Evolutionary conservation across 352 stramenopile genomes (phyloP).

Genomic region (Globisporangium emineosum): DNA sequence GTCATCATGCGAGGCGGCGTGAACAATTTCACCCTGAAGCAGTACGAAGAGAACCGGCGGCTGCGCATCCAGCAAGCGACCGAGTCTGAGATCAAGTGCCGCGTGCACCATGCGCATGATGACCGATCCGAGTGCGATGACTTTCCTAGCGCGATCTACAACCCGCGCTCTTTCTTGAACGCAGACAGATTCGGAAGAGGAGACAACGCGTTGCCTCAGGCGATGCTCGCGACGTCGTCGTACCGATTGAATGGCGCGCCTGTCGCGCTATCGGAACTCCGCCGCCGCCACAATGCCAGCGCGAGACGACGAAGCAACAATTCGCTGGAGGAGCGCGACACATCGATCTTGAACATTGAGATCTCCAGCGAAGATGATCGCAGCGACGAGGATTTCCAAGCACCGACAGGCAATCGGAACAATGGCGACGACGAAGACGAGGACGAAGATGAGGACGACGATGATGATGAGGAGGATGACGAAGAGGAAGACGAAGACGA

Average conservation of each 20-base stretch:
- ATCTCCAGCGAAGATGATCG: constrained; percentile 87
- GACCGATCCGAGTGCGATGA: constrained; percentile 38
- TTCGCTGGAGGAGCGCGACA: constrained; percentile 76
- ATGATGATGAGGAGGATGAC: constrained; percentile 47
- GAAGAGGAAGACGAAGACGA: constrained; percentile 54
- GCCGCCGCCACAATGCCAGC: constrained; percentile 32
- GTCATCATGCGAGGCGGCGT: constrained; percentile 13
- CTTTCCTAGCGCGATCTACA: constrained; percentile 51
- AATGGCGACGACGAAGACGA: constrained; percentile 31
- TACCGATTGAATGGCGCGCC: constrained; percentile 74
- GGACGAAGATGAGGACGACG: constrained; percentile 33
- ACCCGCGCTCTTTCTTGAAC: constrained; percentile 9
- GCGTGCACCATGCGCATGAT: constrained; percentile 45
- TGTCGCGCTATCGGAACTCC: constrained; percentile 67
- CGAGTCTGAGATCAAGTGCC: constrained; percentile 66
- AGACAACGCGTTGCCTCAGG: constrained; percentile 5
- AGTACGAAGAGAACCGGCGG: constrained; percentile 64
- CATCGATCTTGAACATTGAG: constrained; percentile 76
- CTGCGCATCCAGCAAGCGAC: constrained; percentile 60
- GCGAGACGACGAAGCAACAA: constrained; percentile 33
- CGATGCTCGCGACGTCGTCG: constrained; percentile 31
- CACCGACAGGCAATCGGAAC: constrained; percentile 25
- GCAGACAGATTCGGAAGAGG: constrained; percentile 13
- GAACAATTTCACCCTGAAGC: constrained; percentile 16
- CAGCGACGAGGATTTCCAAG: constrained; percentile 86